Evolutionary conservation across 257 asterid species (phyloP), one percentile per base, ranked within the genome.

Genomic region (Verbena officinalis): DNA sequence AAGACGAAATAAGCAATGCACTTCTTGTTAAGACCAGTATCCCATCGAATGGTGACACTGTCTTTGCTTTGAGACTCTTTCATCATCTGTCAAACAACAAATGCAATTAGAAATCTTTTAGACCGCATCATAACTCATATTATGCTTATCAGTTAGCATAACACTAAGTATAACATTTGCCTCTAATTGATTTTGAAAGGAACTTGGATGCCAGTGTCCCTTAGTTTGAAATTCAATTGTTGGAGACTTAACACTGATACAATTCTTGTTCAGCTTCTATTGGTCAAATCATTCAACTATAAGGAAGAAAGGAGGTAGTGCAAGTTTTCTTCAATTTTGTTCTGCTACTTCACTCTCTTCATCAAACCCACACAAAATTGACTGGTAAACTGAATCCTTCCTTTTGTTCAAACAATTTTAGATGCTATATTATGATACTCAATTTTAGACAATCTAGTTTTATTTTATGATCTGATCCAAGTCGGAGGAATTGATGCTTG

Each of bases 51-150:
- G 0, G 91, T 90, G 59, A 94, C 67, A 62, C 59, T 94, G 72
- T 94, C 99, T 82, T 94, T 94, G 87, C 99, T 94, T 77, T 94
- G 98, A 57, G 99, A 91, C 84, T 91, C 99, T 82, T 94, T 94
- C 98, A 94, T 94, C 98, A 90, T 94, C 98, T 94, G 77, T 52
- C 62, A 72, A 70, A 65, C 36, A 74, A 68, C 44, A 59, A 55
- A 52, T 39, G 63, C 49, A 64, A 54, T 56, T 58, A 60, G 38
- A 43, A 59, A 42, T 33, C 9, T n/a, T n/a, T n/a, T 12, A 12
- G 9, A 59, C 33, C 73, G 54, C 30, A 24, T 42, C 15, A 20
- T 13, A 17, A 60, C 33, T 5, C 15, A 50, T 48, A 12, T 61
- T 1, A n/a, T 55, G 16, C 4, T 20, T 67, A 49, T 38, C n/a